phyloP scores from a whole-genome alignment of 1,284 basidiomycete genomes.

The Dichomitus squalens region DNA sequence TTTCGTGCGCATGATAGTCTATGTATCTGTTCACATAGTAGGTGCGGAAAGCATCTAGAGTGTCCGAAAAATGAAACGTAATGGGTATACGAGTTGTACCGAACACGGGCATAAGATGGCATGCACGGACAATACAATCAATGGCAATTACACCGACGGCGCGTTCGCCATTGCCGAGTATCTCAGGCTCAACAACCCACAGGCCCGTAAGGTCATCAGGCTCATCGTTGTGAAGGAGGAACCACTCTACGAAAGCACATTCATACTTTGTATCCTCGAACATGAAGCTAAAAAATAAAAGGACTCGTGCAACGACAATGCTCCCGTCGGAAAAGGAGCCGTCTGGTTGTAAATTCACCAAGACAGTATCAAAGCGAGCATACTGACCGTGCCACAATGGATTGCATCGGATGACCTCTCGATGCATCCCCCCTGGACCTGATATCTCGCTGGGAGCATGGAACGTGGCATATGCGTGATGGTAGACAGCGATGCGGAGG shows the following conservation, averaged over 20 bases:
- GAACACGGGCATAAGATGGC: constrained; percentile 22
- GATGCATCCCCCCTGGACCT: constrained; percentile 28
- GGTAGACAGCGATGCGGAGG: constrained; percentile 4
- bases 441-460: constrained; percentile 32
- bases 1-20: constrained; percentile 13
- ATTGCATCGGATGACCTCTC: constrained; percentile 1
- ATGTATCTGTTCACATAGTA: constrained; percentile 14
- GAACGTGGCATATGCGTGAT: constrained; percentile 16
- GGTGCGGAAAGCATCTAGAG: constrained; percentile 9
- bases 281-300: constrained; percentile 10
- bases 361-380: constrained; percentile 16
- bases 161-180: neutral
- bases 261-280: constrained; percentile 2
- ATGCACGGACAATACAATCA: constrained; percentile 11
- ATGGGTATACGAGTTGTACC: constrained; percentile 2
- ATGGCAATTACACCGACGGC: constrained; percentile 7
- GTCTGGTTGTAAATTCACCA: constrained; percentile 2
- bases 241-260: constrained; percentile 29
- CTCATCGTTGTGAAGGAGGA: constrained; percentile 4
- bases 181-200: constrained; percentile 22
- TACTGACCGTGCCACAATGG: constrained; percentile 16
- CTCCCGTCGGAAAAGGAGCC: neutral
- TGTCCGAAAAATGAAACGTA: constrained; percentile 3
- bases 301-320: constrained; percentile 8
- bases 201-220: constrained; percentile 22